Evolutionary conservation across 164 flowering plant species (phyloP).

Genomic region (Cinnamomum micranthum): DNA sequence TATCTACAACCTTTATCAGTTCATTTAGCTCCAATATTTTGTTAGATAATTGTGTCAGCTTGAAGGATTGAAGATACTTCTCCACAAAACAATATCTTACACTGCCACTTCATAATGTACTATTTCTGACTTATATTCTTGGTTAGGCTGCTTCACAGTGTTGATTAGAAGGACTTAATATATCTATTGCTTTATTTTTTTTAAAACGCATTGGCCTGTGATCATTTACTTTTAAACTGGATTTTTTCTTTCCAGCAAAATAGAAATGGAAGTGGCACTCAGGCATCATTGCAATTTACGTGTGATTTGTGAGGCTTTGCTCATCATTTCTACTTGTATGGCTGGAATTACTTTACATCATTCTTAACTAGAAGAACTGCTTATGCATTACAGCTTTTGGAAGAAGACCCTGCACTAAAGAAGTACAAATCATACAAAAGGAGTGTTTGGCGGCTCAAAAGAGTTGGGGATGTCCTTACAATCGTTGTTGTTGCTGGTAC

Average conservation of each 20-base stretch:
- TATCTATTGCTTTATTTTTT: neutral
- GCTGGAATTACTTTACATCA: neutral
- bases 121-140: too few relatives aligned
- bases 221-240: neutral
- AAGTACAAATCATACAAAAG: slow-evolving; percentile 71
- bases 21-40: too few relatives aligned
- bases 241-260: neutral
- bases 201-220: neutral
- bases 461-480: slow-evolving; percentile 68
- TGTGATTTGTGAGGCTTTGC: too few relatives aligned
- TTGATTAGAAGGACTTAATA: too few relatives aligned
- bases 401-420: slow-evolving; percentile 57
- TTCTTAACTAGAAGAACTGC: neutral
- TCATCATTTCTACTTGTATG: neutral
- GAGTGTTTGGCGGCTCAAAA: slow-evolving; percentile 43
- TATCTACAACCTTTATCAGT: too few relatives aligned
- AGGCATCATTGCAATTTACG: neutral
- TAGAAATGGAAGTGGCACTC: neutral
- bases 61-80: too few relatives aligned
- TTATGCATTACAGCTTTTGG: slow-evolving; percentile 56
- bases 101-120: too few relatives aligned
- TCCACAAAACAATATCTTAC: too few relatives aligned
- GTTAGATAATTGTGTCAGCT: too few relatives aligned
- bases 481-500: slow-evolving; percentile 76
- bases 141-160: too few relatives aligned